Percentiles rank a stretch among this genome's conserved stretches.
Conservation (phyloP, 2,329 filamentous ascomycete genomes). For the Colletotrichum sp. region DNA sequence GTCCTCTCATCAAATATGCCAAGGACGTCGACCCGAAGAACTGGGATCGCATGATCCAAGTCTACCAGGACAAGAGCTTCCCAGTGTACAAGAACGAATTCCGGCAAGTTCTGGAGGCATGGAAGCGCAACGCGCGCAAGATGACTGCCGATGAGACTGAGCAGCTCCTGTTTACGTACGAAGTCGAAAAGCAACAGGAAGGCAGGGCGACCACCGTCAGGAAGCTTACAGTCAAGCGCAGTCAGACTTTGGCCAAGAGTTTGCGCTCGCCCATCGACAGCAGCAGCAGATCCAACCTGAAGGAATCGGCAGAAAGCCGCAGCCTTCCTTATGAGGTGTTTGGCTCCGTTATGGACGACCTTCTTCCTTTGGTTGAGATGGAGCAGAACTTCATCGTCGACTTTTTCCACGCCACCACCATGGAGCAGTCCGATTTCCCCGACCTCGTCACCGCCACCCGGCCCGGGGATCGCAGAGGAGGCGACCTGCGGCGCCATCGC, state of each 20-base stretch:
- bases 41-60: conserved; percentile 80
- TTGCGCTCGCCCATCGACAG: conserved; percentile 73
- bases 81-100: conserved; percentile 85
- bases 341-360: conserved; percentile 78
- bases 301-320: conserved; percentile 64
- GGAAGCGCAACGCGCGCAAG: conserved; percentile 82
- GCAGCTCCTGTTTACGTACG: conserved; percentile 86
- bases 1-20: conserved; percentile 85
- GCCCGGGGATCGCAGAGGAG: conserved; percentile 72
- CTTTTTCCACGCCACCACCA: conserved; percentile 92
- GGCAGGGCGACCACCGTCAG: conserved; percentile 77
- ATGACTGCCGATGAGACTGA: conserved; percentile 73
- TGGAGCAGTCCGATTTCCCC: conserved; percentile 81
- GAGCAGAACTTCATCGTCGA: conserved; percentile 98
- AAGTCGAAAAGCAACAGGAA: conserved; percentile 84
- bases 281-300: conserved; percentile 56
- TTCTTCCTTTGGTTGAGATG: conserved; percentile 82
- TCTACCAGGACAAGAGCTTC: conserved; percentile 80
- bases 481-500: conserved; percentile 75
- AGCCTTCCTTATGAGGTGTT: conserved; percentile 84
- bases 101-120: conserved; percentile 75
- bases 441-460: conserved; percentile 73
- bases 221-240: conserved; percentile 92
- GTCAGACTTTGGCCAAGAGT: conserved; percentile 81
- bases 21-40: conserved; percentile 82